Evolutionary conservation across 1,139 yeast species (phyloP), one percentile per base, ranked within the genome.

Genomic region (Candida pseudoviswanathii): DNA sequence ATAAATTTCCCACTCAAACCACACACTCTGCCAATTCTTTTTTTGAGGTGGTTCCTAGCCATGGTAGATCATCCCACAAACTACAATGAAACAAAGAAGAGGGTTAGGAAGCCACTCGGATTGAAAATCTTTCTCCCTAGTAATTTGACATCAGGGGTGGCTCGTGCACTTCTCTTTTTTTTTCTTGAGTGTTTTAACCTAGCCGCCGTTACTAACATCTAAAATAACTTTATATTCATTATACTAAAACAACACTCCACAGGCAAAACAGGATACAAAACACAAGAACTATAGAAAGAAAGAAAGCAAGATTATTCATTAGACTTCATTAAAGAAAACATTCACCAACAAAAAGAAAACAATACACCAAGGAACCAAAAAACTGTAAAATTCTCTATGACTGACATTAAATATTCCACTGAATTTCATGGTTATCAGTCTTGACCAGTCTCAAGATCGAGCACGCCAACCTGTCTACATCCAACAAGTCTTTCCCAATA

Each of bases 401-500:
- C 5, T 4, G 2, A 9, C 11, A 26, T 22, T 56, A 60, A 50
- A 61, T 58, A 24, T 52, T 57, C 66, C 66, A 62, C 31, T 60
- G 60, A 9, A 60, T 51, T 8, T 55, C 56, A 33, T 47, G 3
- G 65, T 63, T 42, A 64, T 41, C 26, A 31, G 25, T 50, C 7
- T 47, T 50, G 9, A 60, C 60, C 44, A 58, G 62, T 24, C 49
- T 51, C 7, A 62, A 51, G 29, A 62, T 62, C 7, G 61, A 57
- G 29, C 54, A 55, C 32, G 66, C 66, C 42, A 62, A 52, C 31
- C 49, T 48, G 44, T 62, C 66, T 26, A 53, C 55, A 33, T 51
- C 54, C 11, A 41, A 22, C 7, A 31, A 31, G 24, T 32, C 37
- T 16, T 24, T 11, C 10, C 29, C 24, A 8, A 25, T 3, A 16